Conservation (phyloP, 805 yeast genomes). For the Kluyveromyces nonfermentans region DNA sequence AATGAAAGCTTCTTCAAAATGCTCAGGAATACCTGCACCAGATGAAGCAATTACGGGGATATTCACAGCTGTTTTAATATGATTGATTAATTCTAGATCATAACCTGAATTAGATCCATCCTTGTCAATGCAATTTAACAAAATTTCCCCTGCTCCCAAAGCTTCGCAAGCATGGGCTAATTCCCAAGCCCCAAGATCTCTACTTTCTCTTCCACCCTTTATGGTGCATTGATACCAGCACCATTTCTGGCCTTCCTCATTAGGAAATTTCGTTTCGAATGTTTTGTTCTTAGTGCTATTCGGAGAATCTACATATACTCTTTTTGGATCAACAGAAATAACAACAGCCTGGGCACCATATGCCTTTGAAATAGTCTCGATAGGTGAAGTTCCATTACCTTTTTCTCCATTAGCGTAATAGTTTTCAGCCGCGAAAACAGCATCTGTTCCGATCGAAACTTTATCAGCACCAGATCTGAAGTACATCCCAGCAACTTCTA, state of each 20-base stretch:
- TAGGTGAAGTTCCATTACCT: conserved; percentile 73
- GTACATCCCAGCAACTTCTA: conserved; percentile 83
- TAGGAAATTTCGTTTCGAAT: conserved; percentile 53
- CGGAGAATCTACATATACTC: conserved; percentile 61
- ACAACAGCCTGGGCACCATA: conserved; percentile 98
- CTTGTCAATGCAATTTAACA: conserved; percentile 89
- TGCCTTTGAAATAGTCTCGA: conserved; percentile 83
- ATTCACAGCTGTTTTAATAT: conserved; percentile 62
- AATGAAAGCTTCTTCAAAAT: conserved; percentile 79
- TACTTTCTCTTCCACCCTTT: conserved; percentile 90
- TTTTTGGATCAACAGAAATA: conserved; percentile 94
- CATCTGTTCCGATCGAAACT: conserved; percentile 96
- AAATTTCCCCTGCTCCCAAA: conserved; percentile 92
- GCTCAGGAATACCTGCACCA: conserved; percentile 93
- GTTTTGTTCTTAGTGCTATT: conserved; percentile 50
- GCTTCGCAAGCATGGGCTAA: conserved; percentile 81
- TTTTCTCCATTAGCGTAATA: conserved; percentile 50
- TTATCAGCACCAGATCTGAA: conserved; percentile 98
- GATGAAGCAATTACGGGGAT: conserved; percentile 97
- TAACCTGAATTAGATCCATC: conserved; percentile 96
- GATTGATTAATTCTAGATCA: conserved; percentile 75
- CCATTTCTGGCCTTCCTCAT: conserved; percentile 82
- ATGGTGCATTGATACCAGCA: conserved; percentile 95
- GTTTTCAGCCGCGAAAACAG: conserved; percentile 83
- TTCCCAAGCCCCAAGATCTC: conserved; percentile 87